phyloP scores from a whole-genome alignment of 2,329 filamentous ascomycete species.

The Fusarium goolgardi region DNA sequence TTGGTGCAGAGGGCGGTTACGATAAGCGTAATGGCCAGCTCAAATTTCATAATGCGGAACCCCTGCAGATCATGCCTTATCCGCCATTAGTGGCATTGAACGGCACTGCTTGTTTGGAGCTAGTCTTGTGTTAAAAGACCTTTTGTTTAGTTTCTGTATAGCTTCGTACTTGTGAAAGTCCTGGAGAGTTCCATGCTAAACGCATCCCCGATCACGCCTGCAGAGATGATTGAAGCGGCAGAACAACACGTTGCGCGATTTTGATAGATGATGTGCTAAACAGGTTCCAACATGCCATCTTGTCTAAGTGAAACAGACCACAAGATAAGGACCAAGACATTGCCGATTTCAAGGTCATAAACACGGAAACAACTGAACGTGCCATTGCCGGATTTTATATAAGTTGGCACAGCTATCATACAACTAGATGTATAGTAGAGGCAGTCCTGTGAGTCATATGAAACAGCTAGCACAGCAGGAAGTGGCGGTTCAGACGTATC shows the following conservation, averaged over 20 bases:
- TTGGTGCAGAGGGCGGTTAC: slow-evolving; percentile 13
- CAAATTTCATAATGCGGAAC: slow-evolving; percentile 22
- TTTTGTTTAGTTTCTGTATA: slow-evolving; percentile 1
- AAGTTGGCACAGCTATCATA: too few relatives aligned
- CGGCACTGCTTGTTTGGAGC: neutral
- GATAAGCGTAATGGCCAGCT: slow-evolving; percentile 31
- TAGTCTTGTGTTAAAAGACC: neutral
- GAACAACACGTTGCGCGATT: neutral
- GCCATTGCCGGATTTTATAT: neutral
- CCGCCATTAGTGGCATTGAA: neutral
- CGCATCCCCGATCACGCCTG: neutral
- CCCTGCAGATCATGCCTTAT: slow-evolving; percentile 32
- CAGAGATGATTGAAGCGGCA: neutral
- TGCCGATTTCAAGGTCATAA: too few relatives aligned
- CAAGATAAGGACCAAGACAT: neutral
- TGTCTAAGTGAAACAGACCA: neutral
- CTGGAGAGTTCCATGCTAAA: too few relatives aligned
- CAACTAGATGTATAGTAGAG: neutral
- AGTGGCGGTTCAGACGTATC: neutral
- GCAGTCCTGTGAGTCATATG: neutral
- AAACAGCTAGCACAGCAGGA: neutral
- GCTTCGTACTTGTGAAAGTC: neutral
- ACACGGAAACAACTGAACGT: neutral
- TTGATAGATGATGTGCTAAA: neutral
- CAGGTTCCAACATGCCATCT: neutral